Conservation (phyloP, 164 flowering plant species). For the Vitis labrusca region DNA sequence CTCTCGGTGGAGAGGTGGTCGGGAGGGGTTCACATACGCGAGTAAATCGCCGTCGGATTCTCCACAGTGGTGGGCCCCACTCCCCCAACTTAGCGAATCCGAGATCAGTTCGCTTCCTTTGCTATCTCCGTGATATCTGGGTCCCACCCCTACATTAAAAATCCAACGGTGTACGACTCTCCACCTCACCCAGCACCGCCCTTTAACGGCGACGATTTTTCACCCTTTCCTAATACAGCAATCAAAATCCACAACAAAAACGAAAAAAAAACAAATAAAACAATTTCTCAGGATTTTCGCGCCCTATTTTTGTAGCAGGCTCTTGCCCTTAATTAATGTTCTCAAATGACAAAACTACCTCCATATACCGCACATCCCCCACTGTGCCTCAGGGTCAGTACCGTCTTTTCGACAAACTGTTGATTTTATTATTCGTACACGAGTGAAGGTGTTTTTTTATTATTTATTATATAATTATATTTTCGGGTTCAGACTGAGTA, state of each 20-base stretch:
- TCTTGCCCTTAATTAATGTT: not conserved
- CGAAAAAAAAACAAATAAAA: not conserved
- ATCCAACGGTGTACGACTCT: slow-evolving; percentile 17
- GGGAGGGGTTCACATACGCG: not conserved
- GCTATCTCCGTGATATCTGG: slow-evolving; percentile 4
- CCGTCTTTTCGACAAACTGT: not conserved
- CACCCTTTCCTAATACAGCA: not conserved
- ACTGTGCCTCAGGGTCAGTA: not conserved
- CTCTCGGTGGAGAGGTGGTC: not conserved
- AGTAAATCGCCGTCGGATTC: not conserved
- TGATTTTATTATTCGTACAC: slow-evolving; percentile 20
- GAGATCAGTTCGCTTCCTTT: slow-evolving; percentile 2
- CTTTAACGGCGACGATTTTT: slow-evolving; percentile 37
- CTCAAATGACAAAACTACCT: not conserved
- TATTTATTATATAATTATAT: not conserved
- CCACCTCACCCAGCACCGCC: slow-evolving; percentile 3
- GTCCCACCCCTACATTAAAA: slow-evolving; percentile 1
- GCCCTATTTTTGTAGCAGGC: slow-evolving; percentile 3
- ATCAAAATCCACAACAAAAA: not conserved
- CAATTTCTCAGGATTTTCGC: slow-evolving; percentile 1
- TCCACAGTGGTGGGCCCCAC: slow-evolving; percentile 4
- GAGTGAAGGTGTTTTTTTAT: slow-evolving; percentile 6
- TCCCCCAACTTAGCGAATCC: not conserved
- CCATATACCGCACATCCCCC: not conserved
- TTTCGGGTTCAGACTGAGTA: slow-evolving; percentile 10